phyloP scores from a whole-genome alignment of 805 yeast genomes.

The Tetrapisispora phaffii region DNA sequence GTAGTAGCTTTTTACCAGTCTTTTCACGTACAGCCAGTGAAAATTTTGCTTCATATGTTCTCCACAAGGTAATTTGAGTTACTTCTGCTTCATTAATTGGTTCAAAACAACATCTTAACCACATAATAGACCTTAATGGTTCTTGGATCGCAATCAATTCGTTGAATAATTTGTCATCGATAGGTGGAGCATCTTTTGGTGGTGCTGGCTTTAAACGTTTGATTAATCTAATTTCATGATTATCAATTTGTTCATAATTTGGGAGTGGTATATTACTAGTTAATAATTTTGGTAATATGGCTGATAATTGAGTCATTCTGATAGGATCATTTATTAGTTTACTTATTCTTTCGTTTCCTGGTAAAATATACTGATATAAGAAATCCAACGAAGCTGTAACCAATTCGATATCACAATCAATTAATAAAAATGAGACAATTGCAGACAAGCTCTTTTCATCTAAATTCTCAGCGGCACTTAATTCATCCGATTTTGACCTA shows the following conservation, averaged over 20 bases:
- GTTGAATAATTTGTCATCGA: conserved; percentile 46
- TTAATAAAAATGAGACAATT: conserved; percentile 47
- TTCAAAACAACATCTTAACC: conserved; percentile 89
- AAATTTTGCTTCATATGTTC: conserved; percentile 83
- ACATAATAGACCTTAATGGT: conserved; percentile 83
- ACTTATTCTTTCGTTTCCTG: conserved; percentile 49
- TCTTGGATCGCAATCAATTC: conserved; percentile 61
- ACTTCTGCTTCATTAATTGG: conserved; percentile 73
- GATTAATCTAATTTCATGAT: conserved; percentile 31
- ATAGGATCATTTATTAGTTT: conserved; percentile 39
- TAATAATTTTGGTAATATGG: conserved; percentile 54
- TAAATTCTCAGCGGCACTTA: conserved; percentile 42
- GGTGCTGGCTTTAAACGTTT: conserved; percentile 53
- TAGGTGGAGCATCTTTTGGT: conserved; percentile 56
- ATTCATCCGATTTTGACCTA: conserved; percentile 39
- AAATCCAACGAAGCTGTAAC: conserved; percentile 68
- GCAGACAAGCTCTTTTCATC: conserved; percentile 40
- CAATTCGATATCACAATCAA: conserved; percentile 55
- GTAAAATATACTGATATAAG: conserved; percentile 65
- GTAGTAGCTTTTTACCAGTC: conserved; percentile 54
- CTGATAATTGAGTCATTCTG: conserved; percentile 43
- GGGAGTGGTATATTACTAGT: conserved; percentile 37
- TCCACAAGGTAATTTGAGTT: conserved; percentile 93
- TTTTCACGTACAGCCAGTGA: conserved; percentile 41
- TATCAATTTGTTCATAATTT: conserved; percentile 25